phyloP scores from a whole-genome alignment of 768 basidiomycete genomes.

The Crepidotus variabilis region DNA sequence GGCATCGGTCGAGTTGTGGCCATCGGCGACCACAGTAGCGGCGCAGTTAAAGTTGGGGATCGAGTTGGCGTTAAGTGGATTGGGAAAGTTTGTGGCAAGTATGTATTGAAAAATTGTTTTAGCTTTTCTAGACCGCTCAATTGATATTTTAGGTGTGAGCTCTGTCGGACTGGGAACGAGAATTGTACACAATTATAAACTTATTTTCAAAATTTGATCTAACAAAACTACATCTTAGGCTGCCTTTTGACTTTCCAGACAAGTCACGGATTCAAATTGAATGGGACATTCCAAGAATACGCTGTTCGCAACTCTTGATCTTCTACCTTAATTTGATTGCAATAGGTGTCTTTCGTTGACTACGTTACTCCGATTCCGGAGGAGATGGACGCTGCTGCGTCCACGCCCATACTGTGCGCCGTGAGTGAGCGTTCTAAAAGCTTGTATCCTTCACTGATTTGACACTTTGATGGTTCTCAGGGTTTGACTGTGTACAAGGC shows the following conservation, averaged over 20 bases:
- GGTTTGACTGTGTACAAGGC: constrained; percentile 82
- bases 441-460: neutral
- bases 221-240: constrained; percentile 20
- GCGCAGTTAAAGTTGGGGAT: constrained; percentile 63
- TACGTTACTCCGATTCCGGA: constrained; percentile 79
- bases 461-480: constrained; percentile 24
- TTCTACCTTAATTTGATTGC: neutral
- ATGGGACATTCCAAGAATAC: constrained; percentile 72
- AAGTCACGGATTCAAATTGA: constrained; percentile 58
- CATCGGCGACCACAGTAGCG: constrained; percentile 57
- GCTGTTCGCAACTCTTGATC: constrained; percentile 33
- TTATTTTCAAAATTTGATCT: too few relatives aligned
- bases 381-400: constrained; percentile 52
- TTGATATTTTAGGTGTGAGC: constrained; percentile 48
- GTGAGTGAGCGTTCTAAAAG: constrained; percentile 28
- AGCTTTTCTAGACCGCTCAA: neutral
- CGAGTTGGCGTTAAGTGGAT: constrained; percentile 80
- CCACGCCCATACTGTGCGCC: constrained; percentile 72
- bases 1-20: constrained; percentile 78
- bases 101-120: neutral
- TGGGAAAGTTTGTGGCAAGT: constrained; percentile 35
- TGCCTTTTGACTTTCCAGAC: constrained; percentile 40
- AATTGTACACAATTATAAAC: constrained; percentile 16
- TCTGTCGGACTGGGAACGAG: constrained; percentile 67
- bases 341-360: constrained; percentile 55